phyloP scores from a whole-genome alignment of 1,284 basidiomycete genomes.

The Malassezia slooffiae region DNA sequence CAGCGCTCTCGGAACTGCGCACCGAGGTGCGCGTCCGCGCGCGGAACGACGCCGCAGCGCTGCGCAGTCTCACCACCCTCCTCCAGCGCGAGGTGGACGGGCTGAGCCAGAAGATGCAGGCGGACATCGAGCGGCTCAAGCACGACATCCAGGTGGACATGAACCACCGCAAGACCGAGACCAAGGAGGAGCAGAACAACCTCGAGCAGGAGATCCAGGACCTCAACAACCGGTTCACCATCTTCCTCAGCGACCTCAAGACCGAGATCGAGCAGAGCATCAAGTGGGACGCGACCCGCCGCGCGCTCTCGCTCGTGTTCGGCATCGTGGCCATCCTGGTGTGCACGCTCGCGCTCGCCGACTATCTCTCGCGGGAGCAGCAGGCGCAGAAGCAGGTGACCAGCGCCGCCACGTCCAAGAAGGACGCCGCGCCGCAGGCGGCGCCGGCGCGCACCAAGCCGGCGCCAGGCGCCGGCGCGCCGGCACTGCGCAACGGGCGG shows the following conservation, averaged over 20 bases:
- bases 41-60: slow-evolving; percentile 70
- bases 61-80: slow-evolving; percentile 63
- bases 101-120: slow-evolving; percentile 81
- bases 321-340: slow-evolving; percentile 43
- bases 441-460: neutral
- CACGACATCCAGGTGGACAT: slow-evolving; percentile 96
- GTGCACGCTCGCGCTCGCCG: slow-evolving; percentile 38
- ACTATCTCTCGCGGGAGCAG: slow-evolving; percentile 33
- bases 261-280: slow-evolving; percentile 46
- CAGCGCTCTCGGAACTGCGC: slow-evolving; percentile 79
- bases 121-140: slow-evolving; percentile 75
- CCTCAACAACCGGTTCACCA: slow-evolving; percentile 46
- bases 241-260: slow-evolving; percentile 42
- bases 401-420: neutral
- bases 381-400: neutral
- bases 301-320: slow-evolving; percentile 41
- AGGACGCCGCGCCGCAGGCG: no score
- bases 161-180: slow-evolving; percentile 84
- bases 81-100: slow-evolving; percentile 79
- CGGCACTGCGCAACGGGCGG: slow-evolving; percentile 1
- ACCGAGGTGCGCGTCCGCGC: slow-evolving; percentile 74
- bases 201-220: slow-evolving; percentile 81
- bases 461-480: neutral
- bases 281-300: slow-evolving; percentile 44
- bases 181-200: slow-evolving; percentile 72